These are phyloP conservation scores for Ballota nigra DNA, from an alignment of 257 asterid species.

Conservation along the genomic window DNA sequence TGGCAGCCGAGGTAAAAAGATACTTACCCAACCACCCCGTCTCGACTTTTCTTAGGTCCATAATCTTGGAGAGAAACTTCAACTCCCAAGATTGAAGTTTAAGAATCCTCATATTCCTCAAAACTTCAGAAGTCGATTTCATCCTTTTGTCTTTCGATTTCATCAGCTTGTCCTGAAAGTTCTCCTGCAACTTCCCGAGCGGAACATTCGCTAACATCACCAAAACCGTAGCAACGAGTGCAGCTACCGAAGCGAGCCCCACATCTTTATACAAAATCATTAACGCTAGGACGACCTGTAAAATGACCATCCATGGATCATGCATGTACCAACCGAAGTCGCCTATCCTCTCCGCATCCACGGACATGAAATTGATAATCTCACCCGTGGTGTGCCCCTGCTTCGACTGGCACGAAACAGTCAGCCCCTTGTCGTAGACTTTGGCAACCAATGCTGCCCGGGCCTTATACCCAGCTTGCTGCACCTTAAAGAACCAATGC, in stretches of 20 bases:
- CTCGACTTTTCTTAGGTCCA: constrained; percentile 59
- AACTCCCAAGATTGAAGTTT: constrained; percentile 97
- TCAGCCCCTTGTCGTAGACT: constrained; percentile 69
- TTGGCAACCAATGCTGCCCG: constrained; percentile 79
- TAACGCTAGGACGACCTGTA: constrained; percentile 67
- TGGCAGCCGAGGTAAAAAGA: constrained; percentile 48
- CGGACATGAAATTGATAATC: constrained; percentile 81
- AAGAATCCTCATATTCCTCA: constrained; percentile 91
- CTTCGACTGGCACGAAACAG: constrained; percentile 68
- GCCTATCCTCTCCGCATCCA: constrained; percentile 86
- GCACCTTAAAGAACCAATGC: constrained; percentile 73
- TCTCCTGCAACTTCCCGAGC: constrained; percentile 62
- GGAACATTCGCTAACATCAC: constrained; percentile 82
- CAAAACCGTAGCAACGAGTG: constrained; percentile 53
- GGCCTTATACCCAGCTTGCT: constrained; percentile 78
- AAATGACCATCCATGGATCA: constrained; percentile 73
- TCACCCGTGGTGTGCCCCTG: constrained; percentile 80
- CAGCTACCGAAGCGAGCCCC: constrained; percentile 78
- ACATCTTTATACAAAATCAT: constrained; percentile 63
- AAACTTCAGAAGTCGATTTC: constrained; percentile 86
- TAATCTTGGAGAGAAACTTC: constrained; percentile 67
- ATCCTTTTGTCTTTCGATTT: constrained; percentile 77
- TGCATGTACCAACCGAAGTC: constrained; percentile 87
- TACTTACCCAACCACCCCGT: constrained; percentile 67
- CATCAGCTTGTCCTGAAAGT: constrained; percentile 71